phyloP scores from a whole-genome alignment of 768 basidiomycete species.

The Lentinula detonsa region DNA sequence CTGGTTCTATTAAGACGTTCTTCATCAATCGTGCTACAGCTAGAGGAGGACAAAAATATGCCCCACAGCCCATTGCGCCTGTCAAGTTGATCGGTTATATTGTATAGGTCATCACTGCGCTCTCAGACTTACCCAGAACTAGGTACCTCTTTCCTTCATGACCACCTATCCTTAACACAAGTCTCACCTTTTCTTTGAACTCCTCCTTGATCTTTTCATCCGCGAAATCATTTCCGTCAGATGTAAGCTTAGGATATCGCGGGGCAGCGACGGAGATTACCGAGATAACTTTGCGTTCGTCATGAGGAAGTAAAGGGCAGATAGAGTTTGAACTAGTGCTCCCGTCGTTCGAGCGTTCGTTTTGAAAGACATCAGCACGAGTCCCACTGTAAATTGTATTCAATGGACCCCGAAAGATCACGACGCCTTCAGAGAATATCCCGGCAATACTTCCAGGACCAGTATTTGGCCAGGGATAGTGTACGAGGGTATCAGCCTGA shows the following conservation, averaged over 20 bases:
- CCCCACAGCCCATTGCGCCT: conserved; percentile 24
- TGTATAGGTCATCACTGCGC: too few species aligned
- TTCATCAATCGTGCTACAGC: conserved; percentile 20
- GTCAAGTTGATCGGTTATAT: background rate
- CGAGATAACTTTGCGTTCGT: conserved; percentile 15
- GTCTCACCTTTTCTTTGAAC: conserved; percentile 17
- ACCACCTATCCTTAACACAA: conserved; percentile 19
- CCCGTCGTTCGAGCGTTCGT: background rate
- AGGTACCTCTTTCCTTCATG: conserved; percentile 11
- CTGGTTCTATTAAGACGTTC: conserved; percentile 16
- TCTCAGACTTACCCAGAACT: conserved; percentile 14
- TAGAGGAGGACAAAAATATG: conserved; percentile 16
- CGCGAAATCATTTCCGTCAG: conserved; percentile 9
- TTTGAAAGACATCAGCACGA: background rate
- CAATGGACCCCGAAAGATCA: conserved; percentile 22
- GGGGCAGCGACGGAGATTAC: conserved; percentile 22
- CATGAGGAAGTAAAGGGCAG: conserved; percentile 13
- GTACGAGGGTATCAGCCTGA: background rate
- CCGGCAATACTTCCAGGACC: conserved; percentile 13
- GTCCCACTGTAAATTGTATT: background rate
- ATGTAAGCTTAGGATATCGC: conserved; percentile 11
- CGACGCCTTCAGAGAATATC: conserved; percentile 10
- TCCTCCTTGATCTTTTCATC: conserved; percentile 5
- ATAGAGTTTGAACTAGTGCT: background rate
- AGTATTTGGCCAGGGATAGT: conserved; percentile 17